These are phyloP conservation scores for Plasmodium coatneyi DNA, from an alignment of 169 alveolate genomes.

Conservation along the genomic window DNA sequence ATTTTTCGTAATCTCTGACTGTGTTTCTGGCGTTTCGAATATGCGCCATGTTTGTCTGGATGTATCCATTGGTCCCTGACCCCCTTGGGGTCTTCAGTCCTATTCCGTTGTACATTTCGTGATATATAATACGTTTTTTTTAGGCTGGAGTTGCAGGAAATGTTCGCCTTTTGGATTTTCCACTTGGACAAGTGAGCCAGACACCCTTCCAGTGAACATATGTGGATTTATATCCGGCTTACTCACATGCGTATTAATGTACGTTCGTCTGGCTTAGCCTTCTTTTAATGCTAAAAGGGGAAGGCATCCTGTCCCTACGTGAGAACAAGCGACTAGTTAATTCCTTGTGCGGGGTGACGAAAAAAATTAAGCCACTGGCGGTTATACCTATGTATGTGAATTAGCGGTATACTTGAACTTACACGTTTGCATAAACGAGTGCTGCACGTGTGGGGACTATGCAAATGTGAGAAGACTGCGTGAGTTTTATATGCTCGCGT, in stretches of 20 bases:
- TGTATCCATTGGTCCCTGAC: slow-evolving; percentile 87
- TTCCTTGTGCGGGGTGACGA: not conserved
- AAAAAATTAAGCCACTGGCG: not conserved
- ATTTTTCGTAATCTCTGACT: slow-evolving; percentile 54
- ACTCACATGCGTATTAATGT: not conserved
- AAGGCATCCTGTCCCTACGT: not conserved
- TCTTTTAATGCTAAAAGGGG: not conserved
- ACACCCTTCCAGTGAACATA: not conserved
- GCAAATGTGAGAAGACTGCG: not conserved
- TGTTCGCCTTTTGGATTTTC: not conserved
- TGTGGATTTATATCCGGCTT: not conserved
- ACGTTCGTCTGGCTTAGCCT: not conserved
- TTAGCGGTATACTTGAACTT: not conserved
- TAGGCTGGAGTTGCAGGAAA: not conserved
- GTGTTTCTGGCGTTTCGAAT: slow-evolving; percentile 67
- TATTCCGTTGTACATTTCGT: slow-evolving; percentile 81
- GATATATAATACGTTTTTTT: not conserved
- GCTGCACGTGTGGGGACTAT: not conserved
- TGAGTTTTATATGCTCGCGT: not conserved
- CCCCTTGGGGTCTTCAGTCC: slow-evolving; percentile 88
- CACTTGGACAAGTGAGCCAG: not conserved
- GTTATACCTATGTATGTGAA: not conserved
- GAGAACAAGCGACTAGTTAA: not conserved
- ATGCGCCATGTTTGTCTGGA: slow-evolving; percentile 84
- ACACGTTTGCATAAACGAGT: not conserved